Conservation (phyloP, 768 basidiomycete genomes). For the Leccinum sublutescens region DNA sequence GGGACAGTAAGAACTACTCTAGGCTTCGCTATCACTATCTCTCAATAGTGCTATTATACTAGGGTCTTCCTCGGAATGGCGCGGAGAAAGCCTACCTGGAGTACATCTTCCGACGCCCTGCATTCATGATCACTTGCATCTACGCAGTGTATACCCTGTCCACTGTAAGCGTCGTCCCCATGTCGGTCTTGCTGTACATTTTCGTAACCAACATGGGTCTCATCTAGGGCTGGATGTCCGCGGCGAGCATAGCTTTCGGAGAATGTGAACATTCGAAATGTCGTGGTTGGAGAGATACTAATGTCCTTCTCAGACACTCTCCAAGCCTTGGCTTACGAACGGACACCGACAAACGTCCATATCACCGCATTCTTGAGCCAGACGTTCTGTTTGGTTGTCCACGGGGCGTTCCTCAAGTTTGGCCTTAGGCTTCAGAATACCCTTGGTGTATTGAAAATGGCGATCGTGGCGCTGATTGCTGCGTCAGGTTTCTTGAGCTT, state of each 20-base stretch:
- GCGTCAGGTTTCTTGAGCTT: slow-evolving; percentile 54
- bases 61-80: slow-evolving; percentile 68
- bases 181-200: background rate
- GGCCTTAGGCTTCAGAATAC: slow-evolving; percentile 64
- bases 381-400: slow-evolving; percentile 55
- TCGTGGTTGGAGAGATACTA: background rate
- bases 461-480: slow-evolving; percentile 50
- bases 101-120: slow-evolving; percentile 62
- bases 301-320: slow-evolving; percentile 50
- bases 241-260: slow-evolving; percentile 64
- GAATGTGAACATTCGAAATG: slow-evolving; percentile 51
- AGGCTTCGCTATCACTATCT: background rate
- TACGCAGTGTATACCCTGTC: slow-evolving; percentile 59
- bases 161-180: slow-evolving; percentile 39
- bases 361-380: slow-evolving; percentile 54
- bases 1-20: slow-evolving; percentile 51
- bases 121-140: slow-evolving; percentile 57
- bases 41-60: slow-evolving; percentile 22
- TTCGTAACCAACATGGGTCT: background rate
- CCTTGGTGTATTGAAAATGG: slow-evolving; percentile 61
- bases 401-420: slow-evolving; percentile 50
- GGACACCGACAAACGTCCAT: slow-evolving; percentile 48
- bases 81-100: slow-evolving; percentile 79
- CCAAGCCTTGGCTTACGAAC: slow-evolving; percentile 48
- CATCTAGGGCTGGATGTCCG: slow-evolving; percentile 53